Conservation (phyloP, 2,329 filamentous ascomycete genomes). For the Tolypocladium cylindrosporum region DNA sequence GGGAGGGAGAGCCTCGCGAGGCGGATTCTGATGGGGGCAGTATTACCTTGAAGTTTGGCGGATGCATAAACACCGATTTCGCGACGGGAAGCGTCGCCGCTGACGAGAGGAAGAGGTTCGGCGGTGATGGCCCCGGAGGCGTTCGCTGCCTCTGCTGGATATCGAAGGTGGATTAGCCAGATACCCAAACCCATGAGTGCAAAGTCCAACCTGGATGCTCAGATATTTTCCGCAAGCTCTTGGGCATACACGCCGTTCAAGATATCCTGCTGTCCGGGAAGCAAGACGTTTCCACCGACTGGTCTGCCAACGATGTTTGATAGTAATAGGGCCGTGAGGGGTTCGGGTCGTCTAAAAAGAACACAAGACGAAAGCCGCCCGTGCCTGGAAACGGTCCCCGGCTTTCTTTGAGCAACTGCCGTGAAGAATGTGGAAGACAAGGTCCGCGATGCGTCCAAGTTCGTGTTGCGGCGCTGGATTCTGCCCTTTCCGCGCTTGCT, state of each 20-base stretch:
- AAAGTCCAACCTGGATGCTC: not conserved
- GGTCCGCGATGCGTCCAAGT: not conserved
- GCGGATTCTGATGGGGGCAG: not conserved
- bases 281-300: not conserved
- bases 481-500: not conserved
- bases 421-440: not conserved
- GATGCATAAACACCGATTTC: conserved; percentile 4
- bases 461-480: not conserved
- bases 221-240: not conserved
- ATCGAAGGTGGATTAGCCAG: not conserved
- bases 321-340: not conserved
- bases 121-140: not conserved
- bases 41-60: conserved; percentile 5
- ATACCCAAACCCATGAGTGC: not conserved
- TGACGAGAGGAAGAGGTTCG: not conserved
- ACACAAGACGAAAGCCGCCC: not conserved
- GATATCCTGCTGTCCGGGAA: not conserved
- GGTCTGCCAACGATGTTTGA: not conserved
- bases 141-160: not conserved
- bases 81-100: not conserved
- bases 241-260: not conserved
- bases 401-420: not conserved
- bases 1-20: not conserved
- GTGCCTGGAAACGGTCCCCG: not conserved
- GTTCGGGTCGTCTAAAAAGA: not conserved